A percentile compares a stretch with the other conserved stretches of the same genome.
phyloP scores from a whole-genome alignment of 2,329 filamentous ascomycete genomes.

The Macrophomina pseudophaseolina region DNA sequence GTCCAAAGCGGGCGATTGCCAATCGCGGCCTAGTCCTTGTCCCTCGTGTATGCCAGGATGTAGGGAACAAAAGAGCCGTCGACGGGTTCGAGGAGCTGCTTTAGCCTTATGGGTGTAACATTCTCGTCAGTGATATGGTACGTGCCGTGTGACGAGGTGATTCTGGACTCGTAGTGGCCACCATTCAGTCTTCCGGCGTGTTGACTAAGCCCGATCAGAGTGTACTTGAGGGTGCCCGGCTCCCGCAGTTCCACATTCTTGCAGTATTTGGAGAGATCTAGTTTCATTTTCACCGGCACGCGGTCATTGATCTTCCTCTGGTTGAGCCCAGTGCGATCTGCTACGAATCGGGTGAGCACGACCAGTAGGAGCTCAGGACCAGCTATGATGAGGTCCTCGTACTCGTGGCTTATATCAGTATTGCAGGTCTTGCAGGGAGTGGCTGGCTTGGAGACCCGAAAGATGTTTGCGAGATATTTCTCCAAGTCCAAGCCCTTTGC shows the following conservation, averaged over 20 bases:
- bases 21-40: not conserved
- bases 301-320: not conserved
- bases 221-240: slow-evolving; percentile 10
- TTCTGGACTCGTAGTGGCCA: slow-evolving; percentile 24
- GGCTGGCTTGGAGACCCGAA: slow-evolving; percentile 20
- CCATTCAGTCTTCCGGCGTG: not conserved
- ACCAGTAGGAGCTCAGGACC: slow-evolving; percentile 31
- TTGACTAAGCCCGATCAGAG: not conserved
- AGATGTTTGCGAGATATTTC: slow-evolving; percentile 27
- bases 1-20: not conserved
- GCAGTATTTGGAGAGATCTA: slow-evolving; percentile 12
- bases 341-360: slow-evolving; percentile 29
- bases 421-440: slow-evolving; percentile 30
- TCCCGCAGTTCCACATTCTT: not conserved
- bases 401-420: slow-evolving; percentile 3
- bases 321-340: not conserved
- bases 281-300: not conserved
- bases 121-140: not conserved
- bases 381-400: slow-evolving; percentile 14
- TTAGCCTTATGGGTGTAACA: not conserved
- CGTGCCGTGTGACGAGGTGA: slow-evolving; percentile 8
- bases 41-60: slow-evolving; percentile 11
- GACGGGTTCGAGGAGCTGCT: not conserved
- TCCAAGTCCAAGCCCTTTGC: slow-evolving; percentile 13
- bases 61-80: slow-evolving; percentile 3